Conservation (phyloP, 1,139 yeast genomes). For the Protomyces inundatus region DNA sequence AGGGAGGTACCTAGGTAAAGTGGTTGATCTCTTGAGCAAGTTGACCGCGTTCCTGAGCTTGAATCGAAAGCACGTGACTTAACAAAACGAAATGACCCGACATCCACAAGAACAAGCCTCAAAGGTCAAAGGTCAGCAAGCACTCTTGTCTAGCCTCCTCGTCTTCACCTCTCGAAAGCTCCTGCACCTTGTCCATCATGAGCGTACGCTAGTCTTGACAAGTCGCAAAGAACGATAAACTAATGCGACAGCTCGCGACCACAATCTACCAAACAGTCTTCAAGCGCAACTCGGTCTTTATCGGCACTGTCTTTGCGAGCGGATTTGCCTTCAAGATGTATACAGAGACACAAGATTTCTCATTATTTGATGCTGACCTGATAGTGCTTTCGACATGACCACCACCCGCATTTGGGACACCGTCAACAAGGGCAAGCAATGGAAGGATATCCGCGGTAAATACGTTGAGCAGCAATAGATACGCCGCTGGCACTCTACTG, state of each 20-base stretch:
- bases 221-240: not conserved
- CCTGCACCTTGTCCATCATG: not conserved
- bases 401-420: constrained; percentile 77
- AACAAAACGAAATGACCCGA: too few relatives aligned
- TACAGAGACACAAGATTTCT: constrained; percentile 27
- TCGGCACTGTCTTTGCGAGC: constrained; percentile 75
- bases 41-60: too few relatives aligned
- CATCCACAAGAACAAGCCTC: too few relatives aligned
- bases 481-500: too few relatives aligned
- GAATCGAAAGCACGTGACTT: too few relatives aligned
- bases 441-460: constrained; percentile 84
- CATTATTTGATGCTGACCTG: not conserved
- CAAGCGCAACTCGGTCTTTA: constrained; percentile 90
- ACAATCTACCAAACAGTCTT: constrained; percentile 63
- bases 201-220: not conserved
- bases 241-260: constrained; percentile 41
- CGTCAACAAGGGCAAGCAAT: constrained; percentile 91
- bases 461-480: constrained; percentile 36
- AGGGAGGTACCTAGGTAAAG: too few relatives aligned
- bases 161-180: too few relatives aligned
- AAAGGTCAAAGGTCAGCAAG: too few relatives aligned
- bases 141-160: too few relatives aligned
- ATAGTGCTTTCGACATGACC: constrained; percentile 62
- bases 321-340: constrained; percentile 84
- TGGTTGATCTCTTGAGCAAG: too few relatives aligned